Conservation (phyloP, 2,329 filamentous ascomycete species). For the Pseudocercospora pini-densiflorae region DNA sequence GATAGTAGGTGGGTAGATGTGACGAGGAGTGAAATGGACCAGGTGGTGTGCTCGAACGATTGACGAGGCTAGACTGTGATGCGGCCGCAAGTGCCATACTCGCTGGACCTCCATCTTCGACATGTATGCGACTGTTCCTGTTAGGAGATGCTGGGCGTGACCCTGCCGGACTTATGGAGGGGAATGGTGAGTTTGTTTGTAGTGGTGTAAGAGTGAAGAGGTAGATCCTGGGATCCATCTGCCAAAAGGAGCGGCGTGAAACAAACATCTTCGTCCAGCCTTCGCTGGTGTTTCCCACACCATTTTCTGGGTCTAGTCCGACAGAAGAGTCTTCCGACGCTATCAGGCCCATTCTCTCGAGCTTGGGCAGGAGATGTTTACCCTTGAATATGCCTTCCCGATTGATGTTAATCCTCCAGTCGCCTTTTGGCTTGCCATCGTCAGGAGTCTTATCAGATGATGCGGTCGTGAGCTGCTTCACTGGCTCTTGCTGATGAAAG, state of each 20-base stretch:
- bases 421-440: constrained; percentile 74
- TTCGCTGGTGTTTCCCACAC: constrained; percentile 56
- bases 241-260: constrained; percentile 84
- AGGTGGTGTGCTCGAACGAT: constrained; percentile 26
- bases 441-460: constrained; percentile 67
- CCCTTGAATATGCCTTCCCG: constrained; percentile 87
- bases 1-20: constrained; percentile 89
- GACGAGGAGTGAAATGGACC: constrained; percentile 82
- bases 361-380: constrained; percentile 81
- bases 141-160: constrained; percentile 58
- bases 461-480: constrained; percentile 64
- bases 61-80: constrained; percentile 17
- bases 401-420: constrained; percentile 85
- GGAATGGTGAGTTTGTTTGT: constrained; percentile 49
- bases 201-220: constrained; percentile 79
- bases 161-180: constrained; percentile 54
- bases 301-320: constrained; percentile 63
- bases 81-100: constrained; percentile 20
- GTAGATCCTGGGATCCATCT: constrained; percentile 83
- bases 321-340: constrained; percentile 75
- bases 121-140: constrained; percentile 26
- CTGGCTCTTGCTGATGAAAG: constrained; percentile 83
- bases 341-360: constrained; percentile 91
- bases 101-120: constrained; percentile 16
- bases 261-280: constrained; percentile 84